These are phyloP conservation scores for Neostapfia colusana DNA, from an alignment of 176 grass and related monocot species.

Conservation along the genomic window DNA sequence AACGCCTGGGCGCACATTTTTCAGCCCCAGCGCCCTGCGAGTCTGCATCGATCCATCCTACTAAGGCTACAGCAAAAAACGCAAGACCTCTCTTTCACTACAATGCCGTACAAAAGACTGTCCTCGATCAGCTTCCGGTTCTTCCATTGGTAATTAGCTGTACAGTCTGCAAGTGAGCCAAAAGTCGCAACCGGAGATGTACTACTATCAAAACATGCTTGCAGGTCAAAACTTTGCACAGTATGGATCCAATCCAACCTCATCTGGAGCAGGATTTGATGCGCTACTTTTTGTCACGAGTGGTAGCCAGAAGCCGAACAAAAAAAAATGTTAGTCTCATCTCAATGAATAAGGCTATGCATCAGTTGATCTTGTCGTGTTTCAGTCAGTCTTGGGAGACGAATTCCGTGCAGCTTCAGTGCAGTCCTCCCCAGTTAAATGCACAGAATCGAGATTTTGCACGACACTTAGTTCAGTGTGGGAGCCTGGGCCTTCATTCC, in stretches of 20 bases:
- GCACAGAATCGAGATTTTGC: slow-evolving; percentile 31
- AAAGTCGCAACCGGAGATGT: too few species aligned
- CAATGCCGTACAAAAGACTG: too few species aligned
- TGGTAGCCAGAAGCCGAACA: slow-evolving; percentile 7
- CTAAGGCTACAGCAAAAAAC: too few species aligned
- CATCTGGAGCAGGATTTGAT: slow-evolving; percentile 12
- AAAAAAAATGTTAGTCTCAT: slow-evolving; percentile 34
- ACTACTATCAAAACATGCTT: too few species aligned
- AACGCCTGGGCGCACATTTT: too few species aligned
- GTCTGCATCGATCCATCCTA: too few species aligned
- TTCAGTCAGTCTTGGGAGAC: slow-evolving; percentile 32
- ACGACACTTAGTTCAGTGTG: slow-evolving; percentile 26
- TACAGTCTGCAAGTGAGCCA: too few species aligned
- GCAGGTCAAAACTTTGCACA: not conserved
- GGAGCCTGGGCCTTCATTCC: slow-evolving; percentile 35
- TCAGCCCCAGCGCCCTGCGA: too few species aligned
- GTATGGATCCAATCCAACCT: slow-evolving; percentile 10
- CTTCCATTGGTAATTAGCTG: too few species aligned
- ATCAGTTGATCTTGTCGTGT: slow-evolving; percentile 32
- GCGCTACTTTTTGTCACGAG: slow-evolving; percentile 16
- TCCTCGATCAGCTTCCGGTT: too few species aligned
- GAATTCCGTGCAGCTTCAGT: slow-evolving; percentile 21
- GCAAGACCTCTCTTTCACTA: too few species aligned
- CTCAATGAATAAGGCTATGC: slow-evolving; percentile 51
- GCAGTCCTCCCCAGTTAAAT: slow-evolving; percentile 27